Evolutionary conservation across 176 grass and related monocot species (phyloP).

Genomic region (Metroxylon sagu): DNA sequence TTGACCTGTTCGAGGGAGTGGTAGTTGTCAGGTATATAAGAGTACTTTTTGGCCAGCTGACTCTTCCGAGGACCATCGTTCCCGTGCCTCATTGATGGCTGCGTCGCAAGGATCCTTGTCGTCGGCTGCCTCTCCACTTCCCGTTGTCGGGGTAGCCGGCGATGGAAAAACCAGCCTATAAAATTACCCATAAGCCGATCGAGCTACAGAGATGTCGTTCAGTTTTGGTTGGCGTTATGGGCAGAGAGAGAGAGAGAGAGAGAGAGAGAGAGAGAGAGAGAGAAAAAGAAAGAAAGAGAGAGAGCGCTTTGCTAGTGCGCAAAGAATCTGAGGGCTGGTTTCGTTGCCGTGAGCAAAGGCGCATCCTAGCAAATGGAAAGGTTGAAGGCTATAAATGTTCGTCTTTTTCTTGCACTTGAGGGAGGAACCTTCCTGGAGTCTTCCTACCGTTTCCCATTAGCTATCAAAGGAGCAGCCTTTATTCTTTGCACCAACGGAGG

Average conservation of each 20-base stretch:
- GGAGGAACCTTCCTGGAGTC: constrained; percentile 11
- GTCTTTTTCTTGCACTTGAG: too few species aligned
- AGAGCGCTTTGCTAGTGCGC: too few species aligned
- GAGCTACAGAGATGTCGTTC: neutral
- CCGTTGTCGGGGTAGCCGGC: constrained; percentile 2
- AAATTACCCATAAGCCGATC: constrained; percentile 28
- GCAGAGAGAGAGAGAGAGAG: neutral
- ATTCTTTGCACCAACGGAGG: too few species aligned
- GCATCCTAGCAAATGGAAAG: too few species aligned
- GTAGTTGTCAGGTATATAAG: constrained; percentile 66
- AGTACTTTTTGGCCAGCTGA: constrained; percentile 50
- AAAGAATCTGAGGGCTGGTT: too few species aligned
- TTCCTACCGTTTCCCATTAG: neutral
- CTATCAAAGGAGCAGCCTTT: too few species aligned
- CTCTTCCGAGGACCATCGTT: constrained; percentile 11
- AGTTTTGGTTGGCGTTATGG: too few species aligned
- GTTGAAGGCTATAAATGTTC: too few species aligned
- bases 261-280: too few species aligned
- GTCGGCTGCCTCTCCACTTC: neutral
- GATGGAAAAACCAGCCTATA: constrained; percentile 8
- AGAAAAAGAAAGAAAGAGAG: neutral
- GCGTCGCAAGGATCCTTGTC: neutral
- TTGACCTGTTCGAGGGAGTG: constrained; percentile 58
- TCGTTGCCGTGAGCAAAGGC: too few species aligned
- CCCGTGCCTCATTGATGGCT: neutral